phyloP scores from a whole-genome alignment of 176 grass and related monocot genomes.

The Cymbopogon citratus region DNA sequence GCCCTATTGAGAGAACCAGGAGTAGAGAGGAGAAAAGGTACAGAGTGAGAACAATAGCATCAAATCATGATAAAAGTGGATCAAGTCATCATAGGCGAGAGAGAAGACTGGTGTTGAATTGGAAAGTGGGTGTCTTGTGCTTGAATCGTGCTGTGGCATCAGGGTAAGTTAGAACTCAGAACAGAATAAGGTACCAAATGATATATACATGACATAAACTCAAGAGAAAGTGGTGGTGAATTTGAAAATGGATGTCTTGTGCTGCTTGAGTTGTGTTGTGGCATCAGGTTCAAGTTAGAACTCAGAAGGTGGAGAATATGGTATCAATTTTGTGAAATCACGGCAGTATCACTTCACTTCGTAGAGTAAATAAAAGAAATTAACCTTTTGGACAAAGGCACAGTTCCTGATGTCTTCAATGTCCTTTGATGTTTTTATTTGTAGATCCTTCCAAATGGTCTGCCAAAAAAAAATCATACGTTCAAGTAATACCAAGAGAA shows the following conservation, averaged over 20 bases:
- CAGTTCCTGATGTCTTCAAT: too few relatives aligned
- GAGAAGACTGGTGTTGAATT: too few relatives aligned
- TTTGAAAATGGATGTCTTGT: background rate
- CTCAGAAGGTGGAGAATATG: background rate
- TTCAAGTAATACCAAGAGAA: too few relatives aligned
- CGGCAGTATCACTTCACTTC: background rate
- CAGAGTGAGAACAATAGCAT: background rate
- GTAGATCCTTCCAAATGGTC: too few relatives aligned
- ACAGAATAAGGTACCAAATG: background rate
- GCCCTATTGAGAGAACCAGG: background rate
- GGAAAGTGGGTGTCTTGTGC: background rate
- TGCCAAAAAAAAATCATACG: too few relatives aligned
- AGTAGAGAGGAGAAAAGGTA: background rate
- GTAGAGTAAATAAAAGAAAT: conserved; percentile 21
- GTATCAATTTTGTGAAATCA: background rate
- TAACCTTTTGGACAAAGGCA: too few relatives aligned
- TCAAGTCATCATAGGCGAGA: background rate
- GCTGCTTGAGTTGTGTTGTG: background rate
- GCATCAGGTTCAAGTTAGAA: background rate
- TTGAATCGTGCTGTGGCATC: background rate
- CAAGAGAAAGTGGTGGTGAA: background rate
- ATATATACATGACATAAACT: background rate
- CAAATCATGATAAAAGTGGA: background rate
- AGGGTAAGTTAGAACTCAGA: background rate
- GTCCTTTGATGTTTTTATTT: too few relatives aligned